Base-by-base conservation (phyloP, 805 yeast species). In the Allodekkera sacchari region DNA sequence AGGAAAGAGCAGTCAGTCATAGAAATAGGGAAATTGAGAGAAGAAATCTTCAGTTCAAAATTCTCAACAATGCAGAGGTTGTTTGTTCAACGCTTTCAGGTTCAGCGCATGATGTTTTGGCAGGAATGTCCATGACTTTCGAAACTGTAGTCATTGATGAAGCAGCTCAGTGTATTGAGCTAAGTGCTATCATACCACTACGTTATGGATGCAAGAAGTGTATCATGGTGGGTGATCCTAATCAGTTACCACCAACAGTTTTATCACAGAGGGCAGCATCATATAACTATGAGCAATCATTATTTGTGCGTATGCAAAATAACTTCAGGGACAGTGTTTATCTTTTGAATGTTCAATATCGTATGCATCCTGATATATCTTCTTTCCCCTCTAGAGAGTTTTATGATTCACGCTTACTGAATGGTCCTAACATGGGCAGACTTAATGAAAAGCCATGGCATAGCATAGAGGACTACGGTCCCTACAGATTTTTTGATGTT, bases 201-300 rank as follows among this genome's bases (percentile, higher is more conserved):
- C 66, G 94, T 48, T 92, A 88, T 53, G 97, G 97, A 2, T 83
- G 94, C 46, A 77, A 69, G 37, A 74, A 77, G 34, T 89, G 97
- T 60, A 80, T 92, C 30, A 82, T 92, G 94, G 98, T 92, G 28
- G 98, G 98, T 53, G 98, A 92, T 61, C 97, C 97, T 2, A 88
- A 92, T 52, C 98, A 92, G 59, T 67, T 92, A 40, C 98, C 98
- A 0, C 98, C 98, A 0, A 89, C 98, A 0, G 97, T 89, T 8
- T 59, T 92, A 13, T 89, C 96, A 0, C 87, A 82, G 44, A 79
- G 75, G 10, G 97, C 98, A 2, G 79, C 94, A 1, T 63, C 72
- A 4, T 71, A 66, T 44, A 73, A 74, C 26, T 92, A 92, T 50
- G 95, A 89, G 41, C 95, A 89, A 55, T 82, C 94, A 50, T 63